Evolutionary conservation across 192 early-diverging fungal species (phyloP), one percentile per base, ranked within the genome.

Genomic region (Chytriomyces sp.): DNA sequence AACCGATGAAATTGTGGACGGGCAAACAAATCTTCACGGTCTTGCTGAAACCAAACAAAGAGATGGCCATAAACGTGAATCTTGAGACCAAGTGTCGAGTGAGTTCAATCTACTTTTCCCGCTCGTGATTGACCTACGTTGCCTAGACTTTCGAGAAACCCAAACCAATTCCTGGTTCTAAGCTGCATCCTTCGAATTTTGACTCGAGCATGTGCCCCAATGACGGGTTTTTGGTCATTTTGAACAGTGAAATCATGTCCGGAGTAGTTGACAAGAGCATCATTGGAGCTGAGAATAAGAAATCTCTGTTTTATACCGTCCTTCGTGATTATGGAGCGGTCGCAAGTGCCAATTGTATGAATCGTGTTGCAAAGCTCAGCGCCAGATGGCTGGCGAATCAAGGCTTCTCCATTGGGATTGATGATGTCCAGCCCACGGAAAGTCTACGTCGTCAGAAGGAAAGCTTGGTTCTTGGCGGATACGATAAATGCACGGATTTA

Each of bases 341-440:
- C 22, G 91, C 89, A 59, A 93, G 96, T 0, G 93, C 95, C 3
- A 88, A 89, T 31, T 88, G 92, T 70, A 98, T 99, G 96, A 99
- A 98, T 81, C 82, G 79, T 39, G 75, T 97, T 56, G 94, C 95
- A 33, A 97, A 96, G 81, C 85, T 96, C 33, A 95, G 93, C 36
- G 94, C 95, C 5, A 80, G 94, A 38, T 99, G 93, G 92, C 81
- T 95, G 31, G 91, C 90, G 0, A 93, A 96, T 75, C 88, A 90
- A 62, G 98, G 98, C 49, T 98, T 99, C 77, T 97, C 96, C 3
- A 98, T 99, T 64, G 98, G 98, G 53, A 95, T 99, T 52, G 92
- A 93, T 65, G 98, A 99, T 84, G 96, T 99, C 28, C 93, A 89
- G 59, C 94, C 98, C 3, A 92, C 93, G 12, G 81, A 83, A n/a